Evolutionary conservation across 495 filamentous ascomycete genomes (phyloP).

Genomic region (Tuber brumale): DNA sequence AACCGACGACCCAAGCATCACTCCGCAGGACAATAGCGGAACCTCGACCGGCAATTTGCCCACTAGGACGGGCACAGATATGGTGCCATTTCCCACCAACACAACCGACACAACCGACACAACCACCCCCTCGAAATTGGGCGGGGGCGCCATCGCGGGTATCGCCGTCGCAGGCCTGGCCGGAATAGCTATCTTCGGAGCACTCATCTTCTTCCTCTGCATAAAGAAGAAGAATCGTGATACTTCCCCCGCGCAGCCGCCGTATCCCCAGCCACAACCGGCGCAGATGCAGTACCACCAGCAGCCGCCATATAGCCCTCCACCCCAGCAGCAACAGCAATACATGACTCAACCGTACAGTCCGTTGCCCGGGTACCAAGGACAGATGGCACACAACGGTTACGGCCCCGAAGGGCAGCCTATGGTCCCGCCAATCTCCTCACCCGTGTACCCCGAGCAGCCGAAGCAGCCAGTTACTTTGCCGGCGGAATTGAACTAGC

Average conservation of each 20-base stretch:
- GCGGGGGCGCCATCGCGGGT: slow-evolving; percentile 11
- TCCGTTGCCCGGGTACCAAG: not conserved
- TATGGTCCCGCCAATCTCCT: not conserved
- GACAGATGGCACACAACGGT: not conserved
- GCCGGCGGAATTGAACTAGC: not conserved
- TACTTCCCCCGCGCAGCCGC: not conserved
- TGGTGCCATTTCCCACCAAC: not conserved
- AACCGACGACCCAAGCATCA: not conserved
- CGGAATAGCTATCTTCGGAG: slow-evolving; percentile 8
- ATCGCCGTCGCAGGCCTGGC: slow-evolving; percentile 15
- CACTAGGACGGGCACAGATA: not conserved
- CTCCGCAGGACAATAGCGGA: too few species aligned
- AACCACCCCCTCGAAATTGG: not conserved
- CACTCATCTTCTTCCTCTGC: slow-evolving; percentile 9
- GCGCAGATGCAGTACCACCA: not conserved
- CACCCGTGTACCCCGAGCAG: not conserved
- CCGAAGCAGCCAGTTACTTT: not conserved
- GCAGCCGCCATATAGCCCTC: not conserved
- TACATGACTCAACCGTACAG: slow-evolving; percentile 6
- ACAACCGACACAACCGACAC: not conserved
- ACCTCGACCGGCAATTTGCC: not conserved
- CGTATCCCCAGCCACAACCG: not conserved
- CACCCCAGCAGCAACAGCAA: not conserved
- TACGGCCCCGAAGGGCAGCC: not conserved
- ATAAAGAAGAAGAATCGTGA: slow-evolving; percentile 1